Conservation (phyloP, 768 basidiomycete genomes). For the Dictyophora rubrovolvata region DNA sequence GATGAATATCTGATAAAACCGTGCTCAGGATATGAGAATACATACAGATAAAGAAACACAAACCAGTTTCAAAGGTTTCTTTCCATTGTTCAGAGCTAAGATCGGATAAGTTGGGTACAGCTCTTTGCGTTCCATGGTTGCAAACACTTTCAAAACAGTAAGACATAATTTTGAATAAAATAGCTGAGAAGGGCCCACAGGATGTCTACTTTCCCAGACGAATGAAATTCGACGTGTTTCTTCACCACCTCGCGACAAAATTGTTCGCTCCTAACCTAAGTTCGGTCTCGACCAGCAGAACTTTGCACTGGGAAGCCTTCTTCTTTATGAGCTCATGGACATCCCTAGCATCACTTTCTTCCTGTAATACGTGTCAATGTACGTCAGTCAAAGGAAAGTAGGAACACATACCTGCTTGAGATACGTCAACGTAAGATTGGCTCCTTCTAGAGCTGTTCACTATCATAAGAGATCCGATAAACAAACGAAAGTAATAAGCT, state of each 20-base stretch:
- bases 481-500: not conserved
- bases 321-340: constrained; percentile 27
- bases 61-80: constrained; percentile 26
- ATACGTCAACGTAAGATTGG: not conserved
- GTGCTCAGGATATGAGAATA: not conserved
- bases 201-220: constrained; percentile 24
- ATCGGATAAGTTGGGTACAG: constrained; percentile 26
- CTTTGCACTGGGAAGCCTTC: constrained; percentile 29
- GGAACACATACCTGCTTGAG: not conserved
- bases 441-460: not conserved
- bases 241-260: constrained; percentile 28
- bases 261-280: constrained; percentile 29
- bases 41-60: not conserved
- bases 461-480: not conserved
- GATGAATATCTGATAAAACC: constrained; percentile 21
- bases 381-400: not conserved
- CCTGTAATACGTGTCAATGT: constrained; percentile 12
- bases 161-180: not conserved
- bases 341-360: constrained; percentile 32
- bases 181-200: constrained; percentile 21
- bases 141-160: constrained; percentile 22
- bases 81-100: constrained; percentile 34
- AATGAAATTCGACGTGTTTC: constrained; percentile 28
- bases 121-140: constrained; percentile 36
- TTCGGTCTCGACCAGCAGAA: constrained; percentile 29